phyloP scores from a whole-genome alignment of 768 basidiomycete genomes.

The Panellus pusillus region DNA sequence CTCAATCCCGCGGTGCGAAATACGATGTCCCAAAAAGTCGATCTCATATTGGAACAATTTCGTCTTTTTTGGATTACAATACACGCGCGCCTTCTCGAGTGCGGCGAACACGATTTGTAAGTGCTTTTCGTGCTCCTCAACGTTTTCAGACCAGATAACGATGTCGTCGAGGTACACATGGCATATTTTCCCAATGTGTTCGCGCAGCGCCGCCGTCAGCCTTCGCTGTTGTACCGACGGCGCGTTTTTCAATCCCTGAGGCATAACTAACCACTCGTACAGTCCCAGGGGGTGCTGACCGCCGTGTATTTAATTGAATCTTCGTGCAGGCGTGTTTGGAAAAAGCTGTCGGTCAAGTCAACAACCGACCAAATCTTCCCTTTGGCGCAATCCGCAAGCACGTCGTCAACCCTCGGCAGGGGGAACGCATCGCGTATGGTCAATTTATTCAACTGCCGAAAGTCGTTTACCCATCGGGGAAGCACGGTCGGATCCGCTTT shows the following conservation, averaged over 20 bases:
- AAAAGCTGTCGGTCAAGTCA: constrained; percentile 39
- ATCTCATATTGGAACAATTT: constrained; percentile 3
- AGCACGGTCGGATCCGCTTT: constrained; percentile 29
- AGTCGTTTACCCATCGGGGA: constrained; percentile 40
- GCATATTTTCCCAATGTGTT: constrained; percentile 32
- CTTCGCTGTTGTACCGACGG: constrained; percentile 30
- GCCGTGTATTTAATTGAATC: constrained; percentile 33
- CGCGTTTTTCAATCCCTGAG: constrained; percentile 22
- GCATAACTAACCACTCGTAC: constrained; percentile 32
- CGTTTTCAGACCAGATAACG: constrained; percentile 33
- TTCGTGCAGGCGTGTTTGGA: constrained; percentile 31
- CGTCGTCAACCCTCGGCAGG: constrained; percentile 16
- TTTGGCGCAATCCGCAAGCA: constrained; percentile 34
- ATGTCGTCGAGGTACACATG: constrained; percentile 39
- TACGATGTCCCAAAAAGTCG: constrained; percentile 29
- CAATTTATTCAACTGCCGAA: constrained; percentile 32
- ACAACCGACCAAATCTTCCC: constrained; percentile 34
- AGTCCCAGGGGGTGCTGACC: constrained; percentile 35
- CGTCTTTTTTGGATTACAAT: constrained; percentile 24
- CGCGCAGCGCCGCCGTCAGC: constrained; percentile 24
- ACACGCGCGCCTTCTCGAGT: constrained; percentile 19
- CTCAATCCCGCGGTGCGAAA: constrained; percentile 28
- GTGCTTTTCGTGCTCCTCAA: constrained; percentile 29
- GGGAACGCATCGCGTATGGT: constrained; percentile 30
- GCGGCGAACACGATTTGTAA: constrained; percentile 24